Percentiles rank a stretch among this genome's conserved stretches.
Evolutionary conservation across 2,329 filamentous ascomycete species (phyloP).

Genomic region (Fusarium luffae): DNA sequence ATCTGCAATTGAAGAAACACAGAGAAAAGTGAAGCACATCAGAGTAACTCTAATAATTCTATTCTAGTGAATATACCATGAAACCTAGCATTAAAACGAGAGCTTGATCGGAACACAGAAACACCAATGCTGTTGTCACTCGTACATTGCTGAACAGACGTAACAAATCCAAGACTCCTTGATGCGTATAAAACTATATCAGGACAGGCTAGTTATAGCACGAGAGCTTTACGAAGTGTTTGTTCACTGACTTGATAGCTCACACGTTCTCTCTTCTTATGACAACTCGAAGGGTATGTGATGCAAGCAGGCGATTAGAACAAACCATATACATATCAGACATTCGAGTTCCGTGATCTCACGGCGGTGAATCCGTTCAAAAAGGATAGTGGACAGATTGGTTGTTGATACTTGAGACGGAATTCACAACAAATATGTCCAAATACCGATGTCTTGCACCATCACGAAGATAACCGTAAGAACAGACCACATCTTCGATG

Average conservation of each 20-base stretch:
- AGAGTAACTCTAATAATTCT: not conserved
- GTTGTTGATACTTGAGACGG: not conserved
- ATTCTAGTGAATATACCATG: not conserved
- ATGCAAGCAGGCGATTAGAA: not conserved
- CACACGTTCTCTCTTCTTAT: not conserved
- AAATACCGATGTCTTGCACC: not conserved
- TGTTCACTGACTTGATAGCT: not conserved
- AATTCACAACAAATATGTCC: not conserved
- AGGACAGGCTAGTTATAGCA: no score
- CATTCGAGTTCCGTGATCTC: not conserved
- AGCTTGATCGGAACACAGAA: not conserved
- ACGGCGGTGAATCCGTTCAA: fast-evolving
- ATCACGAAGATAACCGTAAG: not conserved
- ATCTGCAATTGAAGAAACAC: not conserved
- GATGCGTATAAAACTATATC: fast-evolving
- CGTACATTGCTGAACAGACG: not conserved
- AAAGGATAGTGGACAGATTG: not conserved
- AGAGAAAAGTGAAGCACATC: not conserved
- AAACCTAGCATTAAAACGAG: not conserved
- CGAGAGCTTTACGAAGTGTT: not conserved
- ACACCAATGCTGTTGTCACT: not conserved
- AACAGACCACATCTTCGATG: not conserved
- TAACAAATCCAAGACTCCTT: no score
- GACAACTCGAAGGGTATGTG: not conserved
- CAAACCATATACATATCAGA: not conserved